Percentiles rank a stretch among this genome's conserved stretches.
Conservation (phyloP, 371 early-diverging fungal species). For the Apophysomyces variabilis region DNA sequence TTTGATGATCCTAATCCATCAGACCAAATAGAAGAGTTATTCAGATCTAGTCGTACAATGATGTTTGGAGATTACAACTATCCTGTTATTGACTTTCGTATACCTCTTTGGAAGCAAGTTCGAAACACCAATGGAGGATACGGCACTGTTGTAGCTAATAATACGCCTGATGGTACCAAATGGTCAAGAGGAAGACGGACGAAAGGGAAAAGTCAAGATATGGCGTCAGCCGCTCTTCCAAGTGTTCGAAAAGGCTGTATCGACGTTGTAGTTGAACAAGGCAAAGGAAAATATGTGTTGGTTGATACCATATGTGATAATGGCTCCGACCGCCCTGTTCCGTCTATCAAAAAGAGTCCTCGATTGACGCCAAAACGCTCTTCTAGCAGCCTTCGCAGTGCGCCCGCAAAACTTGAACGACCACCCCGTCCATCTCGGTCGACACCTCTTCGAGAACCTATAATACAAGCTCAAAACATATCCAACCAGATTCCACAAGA, state of each 20-base stretch:
- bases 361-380: not conserved
- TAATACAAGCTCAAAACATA: not conserved
- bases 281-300: slow-evolving; percentile 52
- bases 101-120: slow-evolving; percentile 48
- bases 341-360: not conserved
- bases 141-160: not conserved
- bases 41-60: slow-evolving; percentile 46
- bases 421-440: slow-evolving; percentile 10
- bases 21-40: slow-evolving; percentile 49
- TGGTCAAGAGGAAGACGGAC: not conserved
- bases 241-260: slow-evolving; percentile 47
- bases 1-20: slow-evolving; percentile 46
- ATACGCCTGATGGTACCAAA: not conserved
- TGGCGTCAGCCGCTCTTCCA: slow-evolving; percentile 7
- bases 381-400: slow-evolving; percentile 3
- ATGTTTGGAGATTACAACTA: slow-evolving; percentile 61
- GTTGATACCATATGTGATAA: slow-evolving; percentile 17
- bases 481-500: not conserved
- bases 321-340: not conserved
- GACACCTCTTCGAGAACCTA: not conserved
- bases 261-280: slow-evolving; percentile 52
- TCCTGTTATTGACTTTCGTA: slow-evolving; percentile 55
- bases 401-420: slow-evolving; percentile 4
- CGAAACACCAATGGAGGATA: slow-evolving; percentile 14
- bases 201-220: slow-evolving; percentile 13